Evolutionary conservation across 2,329 filamentous ascomycete species (phyloP), one percentile per base, ranked within the genome.

Genomic region (Aspergillus pseudoviridinutans): DNA sequence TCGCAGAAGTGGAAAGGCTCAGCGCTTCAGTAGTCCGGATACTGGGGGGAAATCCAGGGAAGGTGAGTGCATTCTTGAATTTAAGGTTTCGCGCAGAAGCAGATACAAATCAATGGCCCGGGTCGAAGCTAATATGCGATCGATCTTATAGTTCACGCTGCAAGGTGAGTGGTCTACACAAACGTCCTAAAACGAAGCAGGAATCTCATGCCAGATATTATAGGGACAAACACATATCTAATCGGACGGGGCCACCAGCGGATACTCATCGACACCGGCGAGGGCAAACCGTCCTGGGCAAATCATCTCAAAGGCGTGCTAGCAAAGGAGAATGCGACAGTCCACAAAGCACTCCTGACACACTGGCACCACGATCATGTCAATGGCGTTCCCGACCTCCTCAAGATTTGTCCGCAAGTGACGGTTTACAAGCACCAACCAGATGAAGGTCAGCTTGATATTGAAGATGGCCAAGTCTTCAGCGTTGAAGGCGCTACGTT

Each of bases 331-430:
- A 82, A 86, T 25, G 88, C 88, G 22, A 83, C 79, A 0, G 79
- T 97, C 25, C 79, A 84, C n/a, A 78, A 81, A 20, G 86, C 87
- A 0, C 79, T 99, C 24, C 80, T 99, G 51, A 95, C 92, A 0
- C 94, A 99, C 73, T 96, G 92, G 91, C 94, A 99, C 70, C 83
- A 79, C 46, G 94, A 99, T 69, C 94, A 99, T 70, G 82, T 87
- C 6, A 84, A 87, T 25, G 94, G 94, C 7, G 83, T 97, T 25
- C 71, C 77, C 2, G 86, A 95, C 66, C 78, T 97, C 1, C 77
- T 87, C 20, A 73, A 76, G 14, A 70, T 88, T 25, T 89, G 81
- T n/a, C 88, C 90, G 0, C 70, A 80, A 20, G 85, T 83, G 6
- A 78, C 78, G 24, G 74, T 94, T 42, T 85, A 87, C 75, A 93